Conservation (phyloP, 1,284 basidiomycete species). For the Heliocybe sulcata region DNA sequence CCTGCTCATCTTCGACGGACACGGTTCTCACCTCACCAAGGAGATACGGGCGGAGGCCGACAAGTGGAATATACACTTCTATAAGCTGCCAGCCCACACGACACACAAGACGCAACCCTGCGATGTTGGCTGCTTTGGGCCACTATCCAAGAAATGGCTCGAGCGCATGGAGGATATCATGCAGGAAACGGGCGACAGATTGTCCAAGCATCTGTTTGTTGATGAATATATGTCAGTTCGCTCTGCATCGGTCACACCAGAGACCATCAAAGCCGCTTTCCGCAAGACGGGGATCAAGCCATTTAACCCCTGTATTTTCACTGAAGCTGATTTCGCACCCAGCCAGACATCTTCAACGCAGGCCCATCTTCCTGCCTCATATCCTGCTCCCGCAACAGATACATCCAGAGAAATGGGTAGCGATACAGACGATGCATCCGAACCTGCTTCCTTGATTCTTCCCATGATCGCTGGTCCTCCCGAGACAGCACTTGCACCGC, state of each 20-base stretch:
- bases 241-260: conserved; percentile 7
- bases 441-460: too few species aligned
- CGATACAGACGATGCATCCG: too few species aligned
- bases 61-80: conserved; percentile 21
- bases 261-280: conserved; percentile 12
- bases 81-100: conserved; percentile 29
- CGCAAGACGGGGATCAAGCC: conserved; percentile 13
- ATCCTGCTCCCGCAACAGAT: too few species aligned
- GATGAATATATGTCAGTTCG: conserved; percentile 10
- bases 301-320: conserved; percentile 10
- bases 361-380: conserved; percentile 1
- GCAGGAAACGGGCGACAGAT: background rate
- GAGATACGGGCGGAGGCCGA: conserved; percentile 16
- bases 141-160: background rate
- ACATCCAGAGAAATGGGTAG: too few species aligned
- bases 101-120: conserved; percentile 26
- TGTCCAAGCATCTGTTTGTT: conserved; percentile 12
- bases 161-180: background rate
- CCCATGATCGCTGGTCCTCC: too few species aligned
- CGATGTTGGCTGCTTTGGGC: background rate
- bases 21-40: conserved; percentile 24
- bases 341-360: background rate
- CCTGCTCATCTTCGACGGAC: conserved; percentile 20
- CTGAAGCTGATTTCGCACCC: conserved; percentile 6
- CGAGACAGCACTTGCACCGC: too few species aligned